Conservation (phyloP, 176 grass and related monocot genomes). For the Eragrostis nindensis region DNA sequence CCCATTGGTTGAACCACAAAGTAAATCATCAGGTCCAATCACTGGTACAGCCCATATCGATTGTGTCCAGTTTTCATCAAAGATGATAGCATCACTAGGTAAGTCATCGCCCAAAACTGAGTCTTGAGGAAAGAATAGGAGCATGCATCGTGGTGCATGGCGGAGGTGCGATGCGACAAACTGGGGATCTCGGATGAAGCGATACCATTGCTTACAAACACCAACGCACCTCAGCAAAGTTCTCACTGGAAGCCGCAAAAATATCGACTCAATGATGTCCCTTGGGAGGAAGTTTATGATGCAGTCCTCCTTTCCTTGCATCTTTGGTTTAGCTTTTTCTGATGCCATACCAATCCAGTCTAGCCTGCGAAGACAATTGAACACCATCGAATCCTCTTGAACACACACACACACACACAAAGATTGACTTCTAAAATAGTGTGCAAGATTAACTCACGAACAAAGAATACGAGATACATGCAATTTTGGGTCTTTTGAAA, state of each 20-base stretch:
- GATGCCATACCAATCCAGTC: too few relatives aligned
- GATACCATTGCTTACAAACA: slow-evolving; percentile 39
- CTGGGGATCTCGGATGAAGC: slow-evolving; percentile 17
- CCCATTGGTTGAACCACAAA: slow-evolving; percentile 41
- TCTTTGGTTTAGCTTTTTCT: background rate
- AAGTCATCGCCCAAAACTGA: background rate
- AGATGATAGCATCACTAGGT: slow-evolving; percentile 27
- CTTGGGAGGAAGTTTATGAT: background rate
- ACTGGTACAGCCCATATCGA: background rate
- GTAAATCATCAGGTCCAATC: slow-evolving; percentile 38
- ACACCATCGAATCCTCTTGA: too few relatives aligned
- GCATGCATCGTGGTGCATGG: background rate
- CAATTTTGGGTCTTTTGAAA: too few relatives aligned
- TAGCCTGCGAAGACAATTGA: too few relatives aligned
- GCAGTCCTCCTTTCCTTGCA: background rate
- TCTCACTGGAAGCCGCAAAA: slow-evolving; percentile 31
- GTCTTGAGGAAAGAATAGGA: slow-evolving; percentile 14
- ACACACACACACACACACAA: too few relatives aligned
- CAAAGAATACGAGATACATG: too few relatives aligned
- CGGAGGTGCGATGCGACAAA: slow-evolving; percentile 8
- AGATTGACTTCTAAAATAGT: too few relatives aligned
- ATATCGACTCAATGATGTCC: slow-evolving; percentile 31
- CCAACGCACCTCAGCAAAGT: slow-evolving; percentile 12
- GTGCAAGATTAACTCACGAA: too few relatives aligned
- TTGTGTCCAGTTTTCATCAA: slow-evolving; percentile 27